Evolutionary conservation across 768 basidiomycete species (phyloP).

Genomic region (Thelephora ganbajun): DNA sequence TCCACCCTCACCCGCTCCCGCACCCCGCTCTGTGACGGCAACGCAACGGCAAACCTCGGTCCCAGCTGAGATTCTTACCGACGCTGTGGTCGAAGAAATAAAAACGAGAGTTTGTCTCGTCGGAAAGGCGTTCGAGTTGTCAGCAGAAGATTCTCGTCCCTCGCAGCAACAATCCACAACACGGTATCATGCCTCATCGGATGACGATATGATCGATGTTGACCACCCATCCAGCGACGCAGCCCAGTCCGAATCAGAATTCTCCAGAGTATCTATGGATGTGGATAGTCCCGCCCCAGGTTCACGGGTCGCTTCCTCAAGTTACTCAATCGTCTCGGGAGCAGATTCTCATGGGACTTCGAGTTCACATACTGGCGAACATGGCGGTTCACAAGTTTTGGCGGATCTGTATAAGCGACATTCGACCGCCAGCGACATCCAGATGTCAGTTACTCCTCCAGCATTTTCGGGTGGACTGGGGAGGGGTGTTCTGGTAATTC

Average conservation of each 20-base stretch:
- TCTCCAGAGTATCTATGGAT: conserved; percentile 36
- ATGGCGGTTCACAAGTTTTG: conserved; percentile 42
- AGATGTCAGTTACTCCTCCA: conserved; percentile 56
- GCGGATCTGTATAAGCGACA: conserved; percentile 59
- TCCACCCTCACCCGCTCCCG: conserved; percentile 58
- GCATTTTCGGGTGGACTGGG: conserved; percentile 61
- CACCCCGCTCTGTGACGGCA: conserved; percentile 46
- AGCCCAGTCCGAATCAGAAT: conserved; percentile 56
- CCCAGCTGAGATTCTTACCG: conserved; percentile 68
- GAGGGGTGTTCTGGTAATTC: conserved; percentile 66
- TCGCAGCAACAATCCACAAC: conserved; percentile 11
- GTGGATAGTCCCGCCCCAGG: conserved; percentile 35
- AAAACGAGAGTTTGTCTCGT: conserved; percentile 88
- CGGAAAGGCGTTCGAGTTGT: conserved; percentile 37
- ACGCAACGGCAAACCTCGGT: conserved; percentile 53
- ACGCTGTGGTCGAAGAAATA: conserved; percentile 75
- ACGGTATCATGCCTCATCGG: conserved; percentile 14
- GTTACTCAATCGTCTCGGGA: conserved; percentile 39
- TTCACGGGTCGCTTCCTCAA: conserved; percentile 36
- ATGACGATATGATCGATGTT: conserved; percentile 27
- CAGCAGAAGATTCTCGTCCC: conserved; percentile 17
- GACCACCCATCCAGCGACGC: conserved; percentile 37
- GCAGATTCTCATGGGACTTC: conserved; percentile 20
- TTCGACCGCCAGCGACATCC: conserved; percentile 66
- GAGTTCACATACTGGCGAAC: conserved; percentile 13